These are phyloP conservation scores for Phytophthora sansomeana DNA, from an alignment of 352 stramenopile species.

Conservation along the genomic window DNA sequence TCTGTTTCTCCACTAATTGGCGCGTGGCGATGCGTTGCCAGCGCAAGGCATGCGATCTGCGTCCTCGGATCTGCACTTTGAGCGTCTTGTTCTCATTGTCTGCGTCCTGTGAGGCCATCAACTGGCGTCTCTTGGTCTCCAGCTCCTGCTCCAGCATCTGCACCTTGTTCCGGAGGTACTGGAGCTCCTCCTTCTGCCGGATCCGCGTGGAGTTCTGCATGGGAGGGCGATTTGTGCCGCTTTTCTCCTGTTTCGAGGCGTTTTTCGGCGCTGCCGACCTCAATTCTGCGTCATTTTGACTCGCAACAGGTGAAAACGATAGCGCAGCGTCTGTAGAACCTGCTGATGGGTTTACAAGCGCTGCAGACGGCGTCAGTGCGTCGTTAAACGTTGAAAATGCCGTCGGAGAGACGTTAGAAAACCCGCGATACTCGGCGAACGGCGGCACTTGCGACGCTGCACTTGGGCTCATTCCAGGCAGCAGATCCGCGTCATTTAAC, in stretches of 20 bases:
- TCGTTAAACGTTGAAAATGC: slow-evolving; percentile 5
- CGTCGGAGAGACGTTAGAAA: background rate
- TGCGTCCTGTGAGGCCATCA: slow-evolving; percentile 13
- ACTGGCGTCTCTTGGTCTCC: slow-evolving; percentile 10
- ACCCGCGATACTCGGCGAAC: slow-evolving; percentile 5
- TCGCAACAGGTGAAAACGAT: background rate
- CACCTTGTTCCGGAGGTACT: slow-evolving; percentile 57
- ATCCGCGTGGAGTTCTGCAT: slow-evolving; percentile 64
- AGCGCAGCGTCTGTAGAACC: background rate
- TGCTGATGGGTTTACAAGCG: background rate
- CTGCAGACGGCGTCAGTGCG: background rate
- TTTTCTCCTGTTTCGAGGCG: background rate
- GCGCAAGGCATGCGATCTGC: slow-evolving; percentile 15
- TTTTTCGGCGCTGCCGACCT: background rate
- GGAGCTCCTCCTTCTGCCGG: slow-evolving; percentile 64
- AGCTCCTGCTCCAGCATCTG: slow-evolving; percentile 52
- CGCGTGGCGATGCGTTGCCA: slow-evolving; percentile 50
- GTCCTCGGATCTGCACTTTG: slow-evolving; percentile 5
- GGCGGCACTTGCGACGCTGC: background rate
- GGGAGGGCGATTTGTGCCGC: slow-evolving; percentile 17
- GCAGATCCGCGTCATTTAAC: slow-evolving; percentile 36
- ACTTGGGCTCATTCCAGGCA: background rate
- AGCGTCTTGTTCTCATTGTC: slow-evolving; percentile 18
- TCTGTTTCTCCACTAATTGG: slow-evolving; percentile 44
- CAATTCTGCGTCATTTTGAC: slow-evolving; percentile 9